Base-by-base conservation (phyloP, 495 filamentous ascomycete species). In the Amphirosellinia nigrospora region DNA sequence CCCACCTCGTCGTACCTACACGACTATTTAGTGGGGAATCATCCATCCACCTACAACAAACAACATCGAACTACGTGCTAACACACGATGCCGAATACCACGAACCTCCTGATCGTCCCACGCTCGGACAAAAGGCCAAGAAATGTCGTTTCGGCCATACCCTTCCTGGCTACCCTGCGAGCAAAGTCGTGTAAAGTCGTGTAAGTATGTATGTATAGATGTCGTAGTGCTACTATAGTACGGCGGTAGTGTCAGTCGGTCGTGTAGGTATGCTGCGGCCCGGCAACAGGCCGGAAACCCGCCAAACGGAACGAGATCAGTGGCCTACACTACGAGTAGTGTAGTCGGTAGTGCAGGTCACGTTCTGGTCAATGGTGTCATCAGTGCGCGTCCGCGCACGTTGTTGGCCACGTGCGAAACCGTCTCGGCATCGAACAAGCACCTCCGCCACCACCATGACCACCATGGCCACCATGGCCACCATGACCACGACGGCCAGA, bases 61-160 rank as follows among this genome's bases (percentile, higher is more conserved):
- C 19, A 55, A n/a, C 46, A 55, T 46, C 64, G 41, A 23, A 32
- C 43, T 60, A 60, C 36, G 8, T 16, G 36, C 58, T 39, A 64
- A 48, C 61, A 64, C 61, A 36, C 61, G 61, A 64, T 36, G n/a
- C 30, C 15, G 28, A 30, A 15, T 15, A 58, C 41, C 36, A 36
- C 64, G 36, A 46, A 38, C 36, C 53, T 59, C 53, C 64, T 67
- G 64, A 67, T 67, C 52, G 52, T 36, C 64, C 26, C 39, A 59
- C 30, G 52, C 64, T 67, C 64, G 53, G 64, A 59, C 52, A 36
- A 67, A 58, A 21, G 32, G 50, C 52, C 28, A 58, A 67, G 16
- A 41, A 46, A 41, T 23, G 52, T 23, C 26, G 53, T 56, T 56
- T 67, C 64, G 53, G 64, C 64, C 46, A 67, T 65, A n/a, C 52